Base-by-base conservation (phyloP, 805 yeast genomes). In the Metschnikowia henanensis region DNA sequence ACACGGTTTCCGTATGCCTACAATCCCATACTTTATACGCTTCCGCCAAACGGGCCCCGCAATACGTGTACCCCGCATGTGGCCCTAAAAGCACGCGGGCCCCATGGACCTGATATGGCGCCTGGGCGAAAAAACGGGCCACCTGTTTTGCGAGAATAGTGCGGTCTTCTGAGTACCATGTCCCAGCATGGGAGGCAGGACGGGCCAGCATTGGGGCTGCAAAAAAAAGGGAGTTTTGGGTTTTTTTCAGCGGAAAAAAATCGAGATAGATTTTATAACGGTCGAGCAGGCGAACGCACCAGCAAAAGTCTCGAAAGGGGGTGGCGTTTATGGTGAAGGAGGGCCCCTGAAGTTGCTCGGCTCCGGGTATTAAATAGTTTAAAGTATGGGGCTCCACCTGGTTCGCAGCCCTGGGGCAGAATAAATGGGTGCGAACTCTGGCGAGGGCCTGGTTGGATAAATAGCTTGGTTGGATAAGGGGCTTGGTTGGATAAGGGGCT, bases 1-100 rank as follows among this genome's bases (percentile, higher is more conserved):
- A 87, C 1, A 94, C 78, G 16, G 92, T 70, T 52, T 80, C 75
- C 16, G 74, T 73, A 8, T 67, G 66, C 1, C 74, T 52, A 0
- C 81, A 61, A 56, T 87, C 95, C 76, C 92, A 77, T 0, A 81
- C 76, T 2, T 75, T 75, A 56, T 87, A 92, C 0, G 96, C 79
- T 58, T 86, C 81, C 0, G 91, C 94, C 53, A 92, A 73, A 0
- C 87, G 79, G 6, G 69, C 64, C 0, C 97, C 96, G 30, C 95
- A 84, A 60, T 84, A 94, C 4, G 84, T 58, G 58, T 84, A 90
- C 0, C 99, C 99, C 6, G 99, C 99, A 63, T 94, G 99, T 1
- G 75, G 75, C 3, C 73, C 76, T 13, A 71, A 54, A 5, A 75
- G 56, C 8, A 75, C 56, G 12, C 75, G 55, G 3, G 77, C 75